Evolutionary conservation across 2,329 filamentous ascomycete species (phyloP), one percentile per base, ranked within the genome.

Genomic region (Cladophialophora immunda): DNA sequence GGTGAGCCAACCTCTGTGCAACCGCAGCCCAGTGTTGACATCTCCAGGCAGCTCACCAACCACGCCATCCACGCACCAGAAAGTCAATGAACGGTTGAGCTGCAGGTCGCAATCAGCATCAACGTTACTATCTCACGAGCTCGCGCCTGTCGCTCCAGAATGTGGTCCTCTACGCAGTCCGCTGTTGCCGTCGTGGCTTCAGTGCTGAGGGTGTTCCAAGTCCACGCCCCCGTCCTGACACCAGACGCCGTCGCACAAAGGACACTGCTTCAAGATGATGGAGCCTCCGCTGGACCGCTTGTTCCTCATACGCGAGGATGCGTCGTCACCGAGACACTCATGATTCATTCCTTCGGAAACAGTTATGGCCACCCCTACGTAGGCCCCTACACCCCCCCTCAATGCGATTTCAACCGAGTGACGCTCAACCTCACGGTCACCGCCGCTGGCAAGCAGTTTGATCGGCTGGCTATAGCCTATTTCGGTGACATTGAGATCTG

Each of bases 291-390:
- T 25, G 15, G 9, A 34, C 13, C 41, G 8, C 19, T 50, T 29
- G 32, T 41, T 29, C 7, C 32, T 30, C 27, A 22, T 6, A 9
- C 15, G 2, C 27, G 13, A 45, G 36, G 27, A n/a, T 59, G 57
- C 17, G 11, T 30, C 1, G 41, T 50, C 27, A 59, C 57, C 2
- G 27, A 59, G 30, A 50, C 57, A 4, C 41, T 59, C 9, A 50
- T 59, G 57, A 15, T 50, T 11, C 57, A 59, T 25, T 59, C 57
- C n/a, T 59, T 59, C 57, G 38, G 7, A 29, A 59, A 59, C 57
- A 59, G 57, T 41, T 59, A 59, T 25, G 57, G 57, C 11, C 19
- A 59, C 8, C 57, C 57, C 17, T 59, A 22, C 38, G n/a, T 59
- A 7, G 57, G 41, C 19, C 32, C 25, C 22, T 59, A 59, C 27